A percentile compares a stretch with the other conserved stretches of the same genome.
phyloP scores from a whole-genome alignment of 225 moss, liverwort and hornwort genomes.

The Bryoerythrophyllum caledonicum region DNA sequence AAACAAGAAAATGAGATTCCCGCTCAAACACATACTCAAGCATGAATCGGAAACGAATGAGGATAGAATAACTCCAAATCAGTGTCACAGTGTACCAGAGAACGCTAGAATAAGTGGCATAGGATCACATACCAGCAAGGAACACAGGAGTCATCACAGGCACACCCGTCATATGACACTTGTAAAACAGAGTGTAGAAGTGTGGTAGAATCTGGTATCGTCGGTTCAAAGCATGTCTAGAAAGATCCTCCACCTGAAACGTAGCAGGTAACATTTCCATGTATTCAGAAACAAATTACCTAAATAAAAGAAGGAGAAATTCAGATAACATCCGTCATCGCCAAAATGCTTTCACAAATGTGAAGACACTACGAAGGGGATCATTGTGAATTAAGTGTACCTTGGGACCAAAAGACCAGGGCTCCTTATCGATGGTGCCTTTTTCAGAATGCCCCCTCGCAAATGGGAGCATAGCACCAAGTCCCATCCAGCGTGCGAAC shows the following conservation, averaged over 20 bases:
- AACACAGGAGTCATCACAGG: conserved; percentile 81
- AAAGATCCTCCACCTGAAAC: conserved; percentile 71
- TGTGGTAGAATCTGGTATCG: conserved; percentile 74
- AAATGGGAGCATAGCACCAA: conserved; percentile 80
- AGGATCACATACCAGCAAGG: conserved; percentile 60
- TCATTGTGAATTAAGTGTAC: conserved; percentile 17
- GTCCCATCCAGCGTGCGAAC: conserved; percentile 85
- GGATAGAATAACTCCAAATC: neutral
- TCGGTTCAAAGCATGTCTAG: conserved; percentile 56
- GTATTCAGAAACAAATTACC: neutral
- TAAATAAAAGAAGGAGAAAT: neutral
- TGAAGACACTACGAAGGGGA: neutral
- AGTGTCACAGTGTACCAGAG: neutral
- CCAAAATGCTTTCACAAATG: neutral
- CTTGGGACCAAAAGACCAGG: conserved; percentile 91
- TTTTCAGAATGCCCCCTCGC: conserved; percentile 72
- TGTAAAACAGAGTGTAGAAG: conserved; percentile 75
- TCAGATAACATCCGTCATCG: neutral
- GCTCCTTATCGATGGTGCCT: conserved; percentile 81
- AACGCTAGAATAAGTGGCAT: neutral
- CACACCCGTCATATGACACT: conserved; percentile 60
- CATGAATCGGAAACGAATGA: neutral
- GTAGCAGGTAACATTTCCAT: neutral
- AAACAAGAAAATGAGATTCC: neutral
- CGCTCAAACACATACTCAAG: neutral